Base-by-base conservation (phyloP, 345 rosid species). In the Gossypioides kirkii region DNA sequence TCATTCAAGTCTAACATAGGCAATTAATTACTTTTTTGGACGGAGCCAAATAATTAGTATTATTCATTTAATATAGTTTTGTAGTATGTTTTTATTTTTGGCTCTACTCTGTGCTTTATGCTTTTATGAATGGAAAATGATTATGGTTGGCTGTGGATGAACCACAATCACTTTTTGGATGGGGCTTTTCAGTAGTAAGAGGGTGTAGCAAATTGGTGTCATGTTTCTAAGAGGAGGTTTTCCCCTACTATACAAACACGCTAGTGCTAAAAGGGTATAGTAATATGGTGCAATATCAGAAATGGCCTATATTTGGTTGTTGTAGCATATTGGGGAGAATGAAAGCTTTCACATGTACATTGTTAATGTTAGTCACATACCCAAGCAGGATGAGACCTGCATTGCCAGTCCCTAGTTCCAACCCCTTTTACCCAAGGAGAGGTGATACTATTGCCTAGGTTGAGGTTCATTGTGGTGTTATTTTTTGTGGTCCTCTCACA, bases 301-400 rank as follows among this genome's bases (percentile, higher is more conserved):
- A 8, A 14, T 32, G 38, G 38, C 38, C 43, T 61, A 10, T 32
- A 17, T 16, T 16, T 66, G 20, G 20, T 65, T 45, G 3, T 46
- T 22, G 55, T 23, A 46, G 70, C 41, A 46, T 66, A 23, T 25
- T 66, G 14, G 13, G 54, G 20, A 1, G n/a, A 67, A 46, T 46
- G 26, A 66, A 23, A 46, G 3, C 38, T 46, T 67, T 67, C 20
- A 66, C 36, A 46, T 23, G 20, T 25, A 46, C 12, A 4, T 25
- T 2, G 41, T 8, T 23, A 1, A 67, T 67, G 54, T 67, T 67
- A 23, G 38, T 23, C 23, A 23, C 36, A 46, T 13, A 23, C 8
- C 72, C 72, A 69, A 69, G 45, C 25, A 28, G 26, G 26, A 50
- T 11, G 2, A 22, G 11, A 50, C 60, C 46, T 50, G 72, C 72